Conservation (phyloP, 257 asterid genomes). For the Marsdenia floribunda region DNA sequence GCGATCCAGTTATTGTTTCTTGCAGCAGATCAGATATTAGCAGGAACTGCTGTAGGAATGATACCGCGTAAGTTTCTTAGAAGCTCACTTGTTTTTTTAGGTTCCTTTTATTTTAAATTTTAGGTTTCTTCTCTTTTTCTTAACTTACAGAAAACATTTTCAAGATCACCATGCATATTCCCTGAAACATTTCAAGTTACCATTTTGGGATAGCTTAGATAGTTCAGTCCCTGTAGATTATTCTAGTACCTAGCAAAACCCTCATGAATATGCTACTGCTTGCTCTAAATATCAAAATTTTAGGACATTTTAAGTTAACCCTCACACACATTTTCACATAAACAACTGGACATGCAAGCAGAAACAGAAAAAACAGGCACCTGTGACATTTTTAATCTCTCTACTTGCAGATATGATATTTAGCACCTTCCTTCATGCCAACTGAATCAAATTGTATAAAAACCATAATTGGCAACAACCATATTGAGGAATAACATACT, state of each 20-base stretch:
- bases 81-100: background rate
- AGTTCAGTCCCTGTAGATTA: background rate
- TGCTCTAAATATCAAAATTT: background rate
- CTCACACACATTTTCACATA: background rate
- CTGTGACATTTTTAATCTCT: background rate
- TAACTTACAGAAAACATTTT: background rate
- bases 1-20: conserved; percentile 24
- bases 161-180: background rate
- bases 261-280: background rate
- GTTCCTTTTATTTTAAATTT: background rate
- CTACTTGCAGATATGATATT: background rate
- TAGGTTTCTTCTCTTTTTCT: background rate
- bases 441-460: no score
- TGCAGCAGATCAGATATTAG: conserved; percentile 20
- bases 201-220: background rate
- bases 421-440: background rate
- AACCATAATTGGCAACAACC: no score
- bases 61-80: conserved; percentile 21
- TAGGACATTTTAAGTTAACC: background rate
- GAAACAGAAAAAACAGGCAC: background rate
- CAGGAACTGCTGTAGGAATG: conserved; percentile 17
- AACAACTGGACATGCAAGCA: no score
- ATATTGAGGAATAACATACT: no score
- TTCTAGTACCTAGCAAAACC: background rate
- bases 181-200: background rate